Conservation (phyloP, 164 flowering plant species). For the Platanus orientalis region DNA sequence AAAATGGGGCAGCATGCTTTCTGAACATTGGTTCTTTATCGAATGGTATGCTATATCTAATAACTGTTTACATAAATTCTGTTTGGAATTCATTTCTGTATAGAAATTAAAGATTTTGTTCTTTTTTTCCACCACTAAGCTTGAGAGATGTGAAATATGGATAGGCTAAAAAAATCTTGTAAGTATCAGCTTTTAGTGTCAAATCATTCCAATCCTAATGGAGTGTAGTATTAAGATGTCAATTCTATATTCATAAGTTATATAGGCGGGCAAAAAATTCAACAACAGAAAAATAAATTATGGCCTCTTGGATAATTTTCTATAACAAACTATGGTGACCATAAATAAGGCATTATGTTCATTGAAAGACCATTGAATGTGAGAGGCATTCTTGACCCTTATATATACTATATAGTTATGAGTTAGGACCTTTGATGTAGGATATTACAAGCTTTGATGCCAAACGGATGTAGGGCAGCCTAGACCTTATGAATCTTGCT, state of each 20-base stretch:
- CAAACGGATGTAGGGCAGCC: too few relatives aligned
- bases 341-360: too few relatives aligned
- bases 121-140: background rate
- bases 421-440: too few relatives aligned
- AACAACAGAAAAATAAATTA: too few relatives aligned
- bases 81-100: background rate
- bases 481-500: too few relatives aligned
- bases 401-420: too few relatives aligned
- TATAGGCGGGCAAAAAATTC: too few relatives aligned
- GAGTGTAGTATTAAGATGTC: background rate
- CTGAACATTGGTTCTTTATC: slow-evolving; percentile 64
- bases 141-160: background rate
- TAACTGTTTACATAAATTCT: too few relatives aligned
- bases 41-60: slow-evolving; percentile 38
- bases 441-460: too few relatives aligned
- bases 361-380: too few relatives aligned
- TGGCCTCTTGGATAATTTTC: background rate
- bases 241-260: background rate
- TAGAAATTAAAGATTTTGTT: background rate
- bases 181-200: background rate
- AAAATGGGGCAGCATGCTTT: slow-evolving; percentile 93
- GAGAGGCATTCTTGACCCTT: too few relatives aligned
- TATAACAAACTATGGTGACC: too few relatives aligned
- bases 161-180: background rate
- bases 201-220: background rate